These are phyloP conservation scores for Coemansia sp. DNA, from an alignment of 192 early-diverging fungal species.

Conservation along the genomic window DNA sequence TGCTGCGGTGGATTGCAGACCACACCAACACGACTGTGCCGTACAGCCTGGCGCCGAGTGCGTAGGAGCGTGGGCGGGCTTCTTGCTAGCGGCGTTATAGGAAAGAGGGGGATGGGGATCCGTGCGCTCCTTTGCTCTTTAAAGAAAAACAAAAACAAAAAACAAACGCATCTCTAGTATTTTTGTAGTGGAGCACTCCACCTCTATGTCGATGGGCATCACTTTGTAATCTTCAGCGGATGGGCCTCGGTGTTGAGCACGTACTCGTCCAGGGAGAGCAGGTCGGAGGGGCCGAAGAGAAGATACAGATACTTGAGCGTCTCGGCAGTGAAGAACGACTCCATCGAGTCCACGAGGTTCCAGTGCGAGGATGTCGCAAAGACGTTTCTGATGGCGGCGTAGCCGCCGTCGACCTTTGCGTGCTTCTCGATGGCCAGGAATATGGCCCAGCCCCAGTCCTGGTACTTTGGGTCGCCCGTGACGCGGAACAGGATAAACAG, in stretches of 20 bases:
- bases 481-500: slow-evolving; percentile 83
- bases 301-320: slow-evolving; percentile 96
- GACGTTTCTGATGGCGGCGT: slow-evolving; percentile 55
- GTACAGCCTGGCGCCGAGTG: slow-evolving; percentile 10
- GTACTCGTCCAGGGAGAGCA: slow-evolving; percentile 76
- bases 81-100: too few relatives aligned
- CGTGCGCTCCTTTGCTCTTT: too few relatives aligned
- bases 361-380: not conserved
- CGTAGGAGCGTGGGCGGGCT: not conserved
- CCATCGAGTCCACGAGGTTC: slow-evolving; percentile 47
- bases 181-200: too few relatives aligned
- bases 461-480: slow-evolving; percentile 81
- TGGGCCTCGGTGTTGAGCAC: slow-evolving; percentile 97
- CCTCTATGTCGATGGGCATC: not conserved
- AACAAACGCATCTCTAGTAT: too few relatives aligned
- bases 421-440: slow-evolving; percentile 85
- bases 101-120: too few relatives aligned
- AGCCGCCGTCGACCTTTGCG: slow-evolving; percentile 59
- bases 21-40: slow-evolving; percentile 29
- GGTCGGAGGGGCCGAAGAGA: slow-evolving; percentile 69
- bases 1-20: slow-evolving; percentile 58
- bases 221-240: slow-evolving; percentile 62
- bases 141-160: too few relatives aligned
- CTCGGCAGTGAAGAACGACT: slow-evolving; percentile 91
- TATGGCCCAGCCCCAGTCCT: slow-evolving; percentile 81